Evolutionary conservation across 2,329 filamentous ascomycete species (phyloP), one percentile per base, ranked within the genome.

Genomic region (Knufia petricola): DNA sequence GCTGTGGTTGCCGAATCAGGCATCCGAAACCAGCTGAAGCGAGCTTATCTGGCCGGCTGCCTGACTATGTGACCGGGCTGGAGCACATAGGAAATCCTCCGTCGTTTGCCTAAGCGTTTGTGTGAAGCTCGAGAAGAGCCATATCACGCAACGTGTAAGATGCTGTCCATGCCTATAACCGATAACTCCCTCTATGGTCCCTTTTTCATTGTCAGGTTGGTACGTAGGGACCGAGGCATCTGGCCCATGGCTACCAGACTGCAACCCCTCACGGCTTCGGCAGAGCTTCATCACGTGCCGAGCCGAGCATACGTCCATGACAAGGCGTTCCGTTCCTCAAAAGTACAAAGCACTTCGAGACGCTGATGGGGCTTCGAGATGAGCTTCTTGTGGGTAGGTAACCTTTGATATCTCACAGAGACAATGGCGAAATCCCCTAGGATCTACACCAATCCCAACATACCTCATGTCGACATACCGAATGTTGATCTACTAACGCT

Each of bases 401-500:
- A n/a, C 7, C 32, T 8, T n/a, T 17, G 32, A n/a, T 17, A 36
- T n/a, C 32, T 37, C 19, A 20, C 34, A 6, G 13, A 15, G 6
- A 7, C 34, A 37, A 45, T 36, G 42, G 3, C 19, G 12, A 46
- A 34, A 6, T 49, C 48, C 43, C 20, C 48, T n/a, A 47, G 50
- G 51, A 54, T 56, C 39, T 56, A 56, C 39, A 39, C 24, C 17
- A 54, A 54, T 28, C 23, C 46, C 17, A 24, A 26, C 12, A 28
- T 30, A 31, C 54, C 54, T 4, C 34, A 49, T n/a, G 46, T 56
- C 28, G 52, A 58, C 8, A 46, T 56, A 15, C 56, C 56, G 4
- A 56, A 53, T 24, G 13, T 56, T 19, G 56, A 58, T 23, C 17
- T 58, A 19, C 41, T 58, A 41, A 55, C 55, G 6, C 31, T 56